Base-by-base conservation (phyloP, 495 filamentous ascomycete genomes). In the Daldinia concentrica region DNA sequence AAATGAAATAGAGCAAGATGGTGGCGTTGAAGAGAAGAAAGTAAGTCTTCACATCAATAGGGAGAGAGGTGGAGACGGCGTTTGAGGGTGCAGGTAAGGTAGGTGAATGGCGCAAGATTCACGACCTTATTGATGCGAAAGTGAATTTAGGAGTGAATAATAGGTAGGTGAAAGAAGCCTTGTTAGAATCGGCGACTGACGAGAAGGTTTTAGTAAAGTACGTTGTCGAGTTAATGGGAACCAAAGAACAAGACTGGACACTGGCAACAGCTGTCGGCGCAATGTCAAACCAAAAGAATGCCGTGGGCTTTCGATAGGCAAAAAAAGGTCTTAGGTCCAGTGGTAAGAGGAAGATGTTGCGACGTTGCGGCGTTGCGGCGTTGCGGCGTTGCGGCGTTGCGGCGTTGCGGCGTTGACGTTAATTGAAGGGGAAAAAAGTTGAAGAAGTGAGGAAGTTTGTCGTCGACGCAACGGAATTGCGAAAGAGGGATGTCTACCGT, bases 401-500 rank as follows among this genome's bases (percentile, higher is more conserved):
- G 48, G 22, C 12, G 50, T 30, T 30, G 50, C 11, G 26, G 12
- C 15, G 24, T 14, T 24, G 24, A 14, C 30, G 30, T 36, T 57
- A 7, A 32, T 56, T 32, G 12, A 30, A 17, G 52, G 52, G 27
- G 17, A 22, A 64, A 41, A 43, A 64, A 19, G 48, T 41, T 30
- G 61, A 27, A 43, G 54, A 50, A 24, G 39, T 36, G 39, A 26
- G 27, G 6, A 48, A 54, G 27, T 60, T 19, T 45, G 17, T 29
- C 32, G 48, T 26, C 57, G 29, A 22, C 52, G 27, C 7, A 24
- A 3, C 14, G 8, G 26, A 14, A n/a, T 36, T 51, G 15, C 30
- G 41, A 54, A 41, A 27, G 56, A 60, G 58, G 37, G 32, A 41
- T 15, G 59, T 37, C 50, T 17, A 48, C 32, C 32, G 39, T 63